A percentile compares a stretch with the other conserved stretches of the same genome.
phyloP scores from a whole-genome alignment of 2,329 filamentous ascomycete species.

The Colletotrichum horii region DNA sequence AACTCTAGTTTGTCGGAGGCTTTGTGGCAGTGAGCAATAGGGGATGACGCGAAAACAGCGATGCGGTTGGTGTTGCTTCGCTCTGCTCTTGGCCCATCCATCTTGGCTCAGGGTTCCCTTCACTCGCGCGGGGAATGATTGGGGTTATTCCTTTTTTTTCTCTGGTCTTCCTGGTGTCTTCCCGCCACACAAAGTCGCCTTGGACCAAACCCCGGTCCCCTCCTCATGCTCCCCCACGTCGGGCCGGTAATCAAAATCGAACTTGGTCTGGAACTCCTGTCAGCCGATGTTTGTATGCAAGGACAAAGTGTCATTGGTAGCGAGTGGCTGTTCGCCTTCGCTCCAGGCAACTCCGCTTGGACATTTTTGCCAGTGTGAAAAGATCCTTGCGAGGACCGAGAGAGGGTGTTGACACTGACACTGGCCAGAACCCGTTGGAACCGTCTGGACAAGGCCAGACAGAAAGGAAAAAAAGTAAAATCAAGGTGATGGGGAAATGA shows the following conservation, averaged over 20 bases:
- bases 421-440: neutral
- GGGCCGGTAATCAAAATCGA: constrained; percentile 14
- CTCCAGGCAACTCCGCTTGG: neutral
- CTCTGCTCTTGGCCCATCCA: neutral
- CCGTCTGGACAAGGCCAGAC: neutral
- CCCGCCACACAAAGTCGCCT: neutral
- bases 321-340: neutral
- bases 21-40: neutral
- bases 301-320: neutral
- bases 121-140: neutral
- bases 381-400: neutral
- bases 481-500: neutral
- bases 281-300: constrained; percentile 20
- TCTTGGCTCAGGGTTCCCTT: neutral
- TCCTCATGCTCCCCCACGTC: constrained; percentile 7
- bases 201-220: neutral
- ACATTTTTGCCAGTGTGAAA: neutral
- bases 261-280: constrained; percentile 13
- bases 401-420: neutral
- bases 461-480: neutral
- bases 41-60: neutral
- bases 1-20: neutral
- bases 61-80: neutral
- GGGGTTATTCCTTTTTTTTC: neutral
- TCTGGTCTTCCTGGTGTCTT: neutral